Evolutionary conservation across 1,284 basidiomycete species (phyloP), one percentile per base, ranked within the genome.

Genomic region (Rhodotorula glutinis): DNA sequence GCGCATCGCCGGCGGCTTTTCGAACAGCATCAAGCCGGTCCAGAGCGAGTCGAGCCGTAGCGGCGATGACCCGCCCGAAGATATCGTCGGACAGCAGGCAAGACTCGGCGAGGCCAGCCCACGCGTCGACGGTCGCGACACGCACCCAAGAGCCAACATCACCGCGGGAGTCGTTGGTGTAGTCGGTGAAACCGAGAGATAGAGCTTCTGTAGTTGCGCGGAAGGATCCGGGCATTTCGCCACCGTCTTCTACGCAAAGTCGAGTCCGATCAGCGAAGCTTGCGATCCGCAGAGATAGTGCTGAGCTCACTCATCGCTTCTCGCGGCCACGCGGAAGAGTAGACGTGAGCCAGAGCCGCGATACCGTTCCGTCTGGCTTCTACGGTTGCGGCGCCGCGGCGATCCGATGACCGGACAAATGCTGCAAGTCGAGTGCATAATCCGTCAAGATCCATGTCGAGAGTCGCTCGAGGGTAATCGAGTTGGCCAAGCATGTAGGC

Each of bases 61-160:
- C 87, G 4, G 83, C 85, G 0, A 76, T 57, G 4, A 74, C 62
- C 1, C 14, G 16, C 4, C 76, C 69, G 7, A 76, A 67, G 21
- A 30, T 17, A 0, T 46, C 51, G 13, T 54, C 21, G 9, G 41
- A 17, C 29, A 30, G 21, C 13, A 41, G 17, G 52, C 53, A 29
- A 8, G 88, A 86, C 57, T 51, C 86, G 1, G 65, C 10, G 7
- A 61, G 49, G 19, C 66, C n/a, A 0, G 44, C n/a, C 40, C 67
- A 58, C 5, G 63, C 60, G 1, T 25, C 21, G 19, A 66, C 41
- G 21, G 62, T 63, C 3, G 56, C 82, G n/a, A 89, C 83, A 58
- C 96, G 88, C 40, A 96, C 85, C 94, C 94, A 98, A 0, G 94
- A 97, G 38, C 96, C 96, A 30, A 99, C 90, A 76, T 99, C 96